Evolutionary conservation across 2,329 filamentous ascomycete species (phyloP).

Genomic region (Botrytis pseudocinerea): DNA sequence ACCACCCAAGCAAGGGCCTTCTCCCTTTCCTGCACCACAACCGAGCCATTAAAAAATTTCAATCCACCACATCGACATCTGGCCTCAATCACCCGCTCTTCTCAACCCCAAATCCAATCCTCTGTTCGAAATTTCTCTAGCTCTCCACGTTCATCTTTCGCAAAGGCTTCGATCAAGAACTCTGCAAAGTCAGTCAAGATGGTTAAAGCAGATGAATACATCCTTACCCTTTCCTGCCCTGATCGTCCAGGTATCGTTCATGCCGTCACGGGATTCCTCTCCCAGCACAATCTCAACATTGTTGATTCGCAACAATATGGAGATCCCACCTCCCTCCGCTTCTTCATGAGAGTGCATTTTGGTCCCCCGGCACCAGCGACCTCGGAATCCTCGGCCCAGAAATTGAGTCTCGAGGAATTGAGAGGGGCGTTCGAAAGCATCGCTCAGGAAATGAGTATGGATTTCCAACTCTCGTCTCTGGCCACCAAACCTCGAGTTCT

Average conservation of each 20-base stretch:
- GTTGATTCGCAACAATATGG: constrained; percentile 84
- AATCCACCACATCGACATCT: not conserved
- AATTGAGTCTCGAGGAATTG: constrained; percentile 52
- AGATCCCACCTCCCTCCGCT: constrained; percentile 70
- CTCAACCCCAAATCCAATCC: not conserved
- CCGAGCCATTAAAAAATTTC: constrained; percentile 13
- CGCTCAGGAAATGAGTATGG: constrained; percentile 64
- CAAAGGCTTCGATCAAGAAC: not conserved
- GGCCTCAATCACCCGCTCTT: not conserved
- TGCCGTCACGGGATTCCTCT: constrained; percentile 77
- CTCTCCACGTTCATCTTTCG: not conserved
- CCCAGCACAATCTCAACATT: constrained; percentile 73
- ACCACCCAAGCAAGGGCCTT: constrained; percentile 8
- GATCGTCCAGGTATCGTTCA: constrained; percentile 85
- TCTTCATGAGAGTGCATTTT: constrained; percentile 90
- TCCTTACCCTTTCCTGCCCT: constrained; percentile 80
- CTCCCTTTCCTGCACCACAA: constrained; percentile 12
- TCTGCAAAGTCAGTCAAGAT: constrained; percentile 24
- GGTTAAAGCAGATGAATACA: constrained; percentile 53
- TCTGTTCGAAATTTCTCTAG: not conserved
- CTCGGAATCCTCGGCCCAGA: constrained; percentile 22
- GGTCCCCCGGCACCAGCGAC: constrained; percentile 53
- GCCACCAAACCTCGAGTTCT: constrained; percentile 72
- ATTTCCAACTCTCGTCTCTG: constrained; percentile 69
- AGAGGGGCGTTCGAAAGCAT: constrained; percentile 58